Base-by-base conservation (phyloP, 2,329 filamentous ascomycete species). In the Chaetomium strumarium region DNA sequence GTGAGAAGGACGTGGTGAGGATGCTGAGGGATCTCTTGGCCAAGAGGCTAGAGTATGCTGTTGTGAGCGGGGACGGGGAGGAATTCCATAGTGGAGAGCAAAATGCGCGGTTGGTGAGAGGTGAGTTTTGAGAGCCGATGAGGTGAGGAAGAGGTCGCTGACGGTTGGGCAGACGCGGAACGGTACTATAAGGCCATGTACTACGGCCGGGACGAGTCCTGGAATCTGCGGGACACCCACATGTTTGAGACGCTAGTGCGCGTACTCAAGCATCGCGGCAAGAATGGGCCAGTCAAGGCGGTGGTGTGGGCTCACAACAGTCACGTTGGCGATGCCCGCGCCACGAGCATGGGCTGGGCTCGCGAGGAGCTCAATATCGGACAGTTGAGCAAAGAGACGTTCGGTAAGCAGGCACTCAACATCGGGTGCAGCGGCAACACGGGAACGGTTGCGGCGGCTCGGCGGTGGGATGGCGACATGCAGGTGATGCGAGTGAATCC, bases 291-390 rank as follows among this genome's bases (percentile, higher is more conserved):
- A 1, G 64, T 64, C 11, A 78, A 77, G 53, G 75, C 73, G 0
- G 69, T 79, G 5, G 72, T 79, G 11, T 80, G 76, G 76, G 76
- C 76, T 24, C 76, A 78, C 57, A 78, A 77, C 53, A 75, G 71
- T 46, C 76, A 79, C 46, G 62, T 77, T 11, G 76, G 75, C n/a
- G 76, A 79, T 57, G 76, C 76, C n/a, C 68, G 76, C 14, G 72
- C 69, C 33, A 78, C 75, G 6, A 72, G 70, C 50, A 77, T 77
- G 75, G 72, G 74, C 10, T 64, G 60, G 33, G 60, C 65, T 3
- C 63, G 68, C 16, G 69, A 69, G 8, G 73, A 78, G 60, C 60
- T 77, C 44, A 79, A 78, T 56, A 66, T 79, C n/a, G 76, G 76
- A 0, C 76, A 79, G 62, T 62, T 79, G n/a, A 78, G 74, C 60